Conservation (phyloP, 106 monocot species). For the Dendrobium huoshanense region DNA sequence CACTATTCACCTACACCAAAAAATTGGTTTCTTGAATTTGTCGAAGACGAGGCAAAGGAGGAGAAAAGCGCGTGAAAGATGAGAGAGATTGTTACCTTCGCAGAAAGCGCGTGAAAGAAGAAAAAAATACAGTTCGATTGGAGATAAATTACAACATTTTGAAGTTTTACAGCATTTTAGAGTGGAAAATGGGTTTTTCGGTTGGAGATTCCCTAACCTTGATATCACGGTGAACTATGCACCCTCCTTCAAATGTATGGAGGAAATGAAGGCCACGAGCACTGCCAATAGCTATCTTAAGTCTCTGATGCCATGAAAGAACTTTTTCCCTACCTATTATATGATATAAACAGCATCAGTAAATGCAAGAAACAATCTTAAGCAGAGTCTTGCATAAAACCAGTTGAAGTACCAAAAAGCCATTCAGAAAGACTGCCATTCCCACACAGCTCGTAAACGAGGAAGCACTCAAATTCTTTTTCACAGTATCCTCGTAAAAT, state of each 20-base stretch:
- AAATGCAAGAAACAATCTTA: background rate
- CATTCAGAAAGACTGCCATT: constrained; percentile 57
- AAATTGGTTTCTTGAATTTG: too few species aligned
- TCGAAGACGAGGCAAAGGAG: too few species aligned
- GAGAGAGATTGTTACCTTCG: too few species aligned
- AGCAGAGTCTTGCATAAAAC: background rate
- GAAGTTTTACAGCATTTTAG: too few species aligned
- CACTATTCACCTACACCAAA: too few species aligned
- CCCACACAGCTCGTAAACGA: constrained; percentile 44
- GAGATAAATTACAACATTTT: too few species aligned
- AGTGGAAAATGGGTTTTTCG: too few species aligned
- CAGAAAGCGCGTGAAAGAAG: too few species aligned
- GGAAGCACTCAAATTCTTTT: constrained; percentile 35
- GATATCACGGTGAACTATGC: constrained; percentile 64
- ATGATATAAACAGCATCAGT: background rate
- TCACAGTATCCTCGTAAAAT: constrained; percentile 39
- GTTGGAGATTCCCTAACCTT: constrained; percentile 24
- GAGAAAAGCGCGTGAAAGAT: too few species aligned
- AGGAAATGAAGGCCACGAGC: constrained; percentile 60
- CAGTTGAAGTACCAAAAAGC: constrained; percentile 34
- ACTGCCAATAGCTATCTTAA: constrained; percentile 36
- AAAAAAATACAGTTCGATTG: too few species aligned
- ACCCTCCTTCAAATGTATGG: constrained; percentile 47
- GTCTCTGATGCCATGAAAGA: constrained; percentile 43
- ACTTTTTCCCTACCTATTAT: constrained; percentile 32